Conservation (phyloP, 1,139 yeast genomes). For the Lodderomyces margitis region DNA sequence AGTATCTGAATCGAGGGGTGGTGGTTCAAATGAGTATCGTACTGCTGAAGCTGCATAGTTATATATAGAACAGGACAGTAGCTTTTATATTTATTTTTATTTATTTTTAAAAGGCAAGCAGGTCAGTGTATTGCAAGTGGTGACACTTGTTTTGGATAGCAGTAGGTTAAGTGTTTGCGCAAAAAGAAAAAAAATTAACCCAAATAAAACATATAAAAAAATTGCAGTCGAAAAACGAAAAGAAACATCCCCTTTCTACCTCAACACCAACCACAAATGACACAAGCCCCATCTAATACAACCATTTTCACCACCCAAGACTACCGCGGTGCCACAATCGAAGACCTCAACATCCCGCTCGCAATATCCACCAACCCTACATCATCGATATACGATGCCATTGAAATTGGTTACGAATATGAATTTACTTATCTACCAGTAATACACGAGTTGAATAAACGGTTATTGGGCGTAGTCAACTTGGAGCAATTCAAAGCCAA, state of each 20-base stretch:
- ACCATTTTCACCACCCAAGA: conserved; percentile 32
- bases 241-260: too few relatives aligned
- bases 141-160: too few relatives aligned
- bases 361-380: conserved; percentile 57
- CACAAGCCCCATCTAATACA: conserved; percentile 1
- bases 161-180: too few relatives aligned
- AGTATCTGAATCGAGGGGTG: conserved; percentile 21
- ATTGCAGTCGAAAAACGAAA: background rate
- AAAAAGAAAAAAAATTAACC: too few relatives aligned
- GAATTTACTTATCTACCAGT: conserved; percentile 61
- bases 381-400: conserved; percentile 48
- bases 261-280: background rate
- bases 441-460: conserved; percentile 47
- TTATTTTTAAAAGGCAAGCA: too few relatives aligned
- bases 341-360: conserved; percentile 61
- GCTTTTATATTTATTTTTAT: background rate
- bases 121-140: too few relatives aligned
- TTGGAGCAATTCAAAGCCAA: conserved; percentile 41
- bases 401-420: conserved; percentile 52
- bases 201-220: too few relatives aligned
- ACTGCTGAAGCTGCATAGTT: conserved; percentile 48
- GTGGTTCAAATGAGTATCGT: conserved; percentile 27
- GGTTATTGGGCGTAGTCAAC: conserved; percentile 55
- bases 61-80: background rate
- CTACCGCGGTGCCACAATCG: conserved; percentile 56